Evolutionary conservation across 768 basidiomycete species (phyloP).

Genomic region (Mycena maculata): DNA sequence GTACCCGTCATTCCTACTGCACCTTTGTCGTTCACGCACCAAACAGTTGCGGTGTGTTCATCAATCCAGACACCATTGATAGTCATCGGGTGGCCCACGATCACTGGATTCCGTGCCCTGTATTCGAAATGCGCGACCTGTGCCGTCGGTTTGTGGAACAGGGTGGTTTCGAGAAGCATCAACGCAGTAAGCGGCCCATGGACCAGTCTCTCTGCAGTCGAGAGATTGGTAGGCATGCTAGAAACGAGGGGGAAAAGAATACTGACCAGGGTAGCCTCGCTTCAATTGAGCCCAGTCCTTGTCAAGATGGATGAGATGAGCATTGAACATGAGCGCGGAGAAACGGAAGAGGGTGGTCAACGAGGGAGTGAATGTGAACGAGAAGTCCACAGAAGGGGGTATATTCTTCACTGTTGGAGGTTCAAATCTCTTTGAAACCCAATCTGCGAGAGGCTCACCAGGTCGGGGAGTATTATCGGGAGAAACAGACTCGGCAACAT

Average conservation of each 20-base stretch:
- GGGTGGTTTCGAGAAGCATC: slow-evolving; percentile 75
- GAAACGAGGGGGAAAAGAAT: not conserved
- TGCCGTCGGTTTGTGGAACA: slow-evolving; percentile 60
- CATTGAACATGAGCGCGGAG: slow-evolving; percentile 89
- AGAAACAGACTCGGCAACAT: slow-evolving; percentile 51
- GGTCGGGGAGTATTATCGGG: slow-evolving; percentile 50
- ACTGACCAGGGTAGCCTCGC: slow-evolving; percentile 80
- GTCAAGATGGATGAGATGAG: slow-evolving; percentile 87
- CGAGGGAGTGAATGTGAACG: slow-evolving; percentile 74
- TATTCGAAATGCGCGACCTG: slow-evolving; percentile 68
- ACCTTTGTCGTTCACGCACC: slow-evolving; percentile 51
- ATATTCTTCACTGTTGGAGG: slow-evolving; percentile 59
- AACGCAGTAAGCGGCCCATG: slow-evolving; percentile 87
- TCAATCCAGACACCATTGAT: slow-evolving; percentile 51
- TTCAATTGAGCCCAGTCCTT: slow-evolving; percentile 71
- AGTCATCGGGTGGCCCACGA: slow-evolving; percentile 53
- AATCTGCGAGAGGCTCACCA: slow-evolving; percentile 50
- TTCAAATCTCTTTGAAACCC: not conserved
- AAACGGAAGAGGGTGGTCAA: slow-evolving; percentile 84
- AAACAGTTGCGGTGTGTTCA: slow-evolving; percentile 47
- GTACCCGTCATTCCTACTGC: slow-evolving; percentile 41
- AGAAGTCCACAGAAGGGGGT: slow-evolving; percentile 63
- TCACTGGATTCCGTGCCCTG: slow-evolving; percentile 64
- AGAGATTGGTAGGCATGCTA: not conserved
- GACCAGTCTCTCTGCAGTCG: slow-evolving; percentile 78